Percentiles rank a stretch among this genome's conserved stretches.
Conservation (phyloP, 805 yeast species). For the Candida rishiriensis region DNA sequence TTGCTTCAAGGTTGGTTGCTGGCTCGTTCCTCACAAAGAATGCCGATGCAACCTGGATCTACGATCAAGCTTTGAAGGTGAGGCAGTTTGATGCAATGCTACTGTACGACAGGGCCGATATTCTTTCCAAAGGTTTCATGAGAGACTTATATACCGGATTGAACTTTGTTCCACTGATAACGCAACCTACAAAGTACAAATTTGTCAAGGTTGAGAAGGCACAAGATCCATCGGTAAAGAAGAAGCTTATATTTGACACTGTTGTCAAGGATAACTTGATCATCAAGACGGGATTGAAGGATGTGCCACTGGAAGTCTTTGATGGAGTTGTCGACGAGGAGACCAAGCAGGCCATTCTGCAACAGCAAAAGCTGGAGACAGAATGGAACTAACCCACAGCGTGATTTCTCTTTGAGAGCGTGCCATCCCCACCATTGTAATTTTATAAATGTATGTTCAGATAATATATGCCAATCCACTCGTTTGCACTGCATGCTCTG, state of each 20-base stretch:
- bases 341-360: conserved; percentile 52
- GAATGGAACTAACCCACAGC: conserved; percentile 1
- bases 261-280: conserved; percentile 31
- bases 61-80: conserved; percentile 76
- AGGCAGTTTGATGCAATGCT: conserved; percentile 65
- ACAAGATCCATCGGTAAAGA: conserved; percentile 16
- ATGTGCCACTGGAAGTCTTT: conserved; percentile 55
- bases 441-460: too few species aligned
- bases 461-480: too few species aligned
- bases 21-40: conserved; percentile 24
- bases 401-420: too few species aligned
- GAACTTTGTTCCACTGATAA: conserved; percentile 61
- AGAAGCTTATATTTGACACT: conserved; percentile 43
- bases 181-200: conserved; percentile 61
- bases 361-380: conserved; percentile 54
- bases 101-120: conserved; percentile 50
- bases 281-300: conserved; percentile 60
- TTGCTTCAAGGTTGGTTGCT: conserved; percentile 4
- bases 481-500: too few species aligned
- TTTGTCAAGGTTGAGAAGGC: conserved; percentile 26
- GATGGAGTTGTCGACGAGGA: conserved; percentile 56
- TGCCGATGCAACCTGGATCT: conserved; percentile 69
- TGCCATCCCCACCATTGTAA: too few species aligned
- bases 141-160: conserved; percentile 86
- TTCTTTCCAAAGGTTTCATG: conserved; percentile 48